Percentiles rank a stretch among this genome's conserved stretches.
Evolutionary conservation across 108 stramenopile species (phyloP).

Genomic region (Cyclotella baltica): DNA sequence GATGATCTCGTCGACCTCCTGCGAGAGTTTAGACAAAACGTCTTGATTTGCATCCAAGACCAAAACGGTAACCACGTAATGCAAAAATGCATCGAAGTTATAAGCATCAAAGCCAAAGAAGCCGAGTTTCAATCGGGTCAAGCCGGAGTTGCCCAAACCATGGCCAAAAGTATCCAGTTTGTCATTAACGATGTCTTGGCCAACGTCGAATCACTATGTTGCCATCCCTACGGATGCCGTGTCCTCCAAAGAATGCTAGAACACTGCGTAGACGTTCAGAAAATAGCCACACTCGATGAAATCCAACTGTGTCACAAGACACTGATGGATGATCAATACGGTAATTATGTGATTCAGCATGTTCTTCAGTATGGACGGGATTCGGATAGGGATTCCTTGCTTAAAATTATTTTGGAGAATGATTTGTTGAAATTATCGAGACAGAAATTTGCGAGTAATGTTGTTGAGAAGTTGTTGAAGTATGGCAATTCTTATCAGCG

Average conservation of each 20-base stretch:
- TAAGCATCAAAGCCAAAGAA: constrained; percentile 70
- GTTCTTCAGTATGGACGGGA: constrained; percentile 89
- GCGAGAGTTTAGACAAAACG: constrained; percentile 86
- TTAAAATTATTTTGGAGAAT: constrained; percentile 78
- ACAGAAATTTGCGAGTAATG: constrained; percentile 98
- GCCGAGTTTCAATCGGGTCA: constrained; percentile 46
- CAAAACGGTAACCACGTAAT: constrained; percentile 99
- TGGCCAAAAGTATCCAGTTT: constrained; percentile 88
- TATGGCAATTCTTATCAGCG: constrained; percentile 89
- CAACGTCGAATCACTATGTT: constrained; percentile 86
- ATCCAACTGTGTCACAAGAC: constrained; percentile 68
- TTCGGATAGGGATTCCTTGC: constrained; percentile 78
- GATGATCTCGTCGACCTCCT: constrained; percentile 81
- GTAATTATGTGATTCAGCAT: constrained; percentile 94
- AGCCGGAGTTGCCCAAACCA: constrained; percentile 38
- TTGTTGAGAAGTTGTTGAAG: constrained; percentile 96
- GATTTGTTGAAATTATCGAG: constrained; percentile 90
- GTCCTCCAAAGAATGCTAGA: constrained; percentile 97
- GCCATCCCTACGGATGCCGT: constrained; percentile 97
- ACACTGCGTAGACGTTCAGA: constrained; percentile 88
- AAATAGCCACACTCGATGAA: constrained; percentile 68
- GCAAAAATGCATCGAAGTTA: constrained; percentile 95
- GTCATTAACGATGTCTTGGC: constrained; percentile 90
- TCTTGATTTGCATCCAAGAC: constrained; percentile 94
- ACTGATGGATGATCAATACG: constrained; percentile 89